Percentiles rank a stretch among this genome's conserved stretches.
phyloP scores from a whole-genome alignment of 441 rosid genomes.

The Adansonia rubrostipa region DNA sequence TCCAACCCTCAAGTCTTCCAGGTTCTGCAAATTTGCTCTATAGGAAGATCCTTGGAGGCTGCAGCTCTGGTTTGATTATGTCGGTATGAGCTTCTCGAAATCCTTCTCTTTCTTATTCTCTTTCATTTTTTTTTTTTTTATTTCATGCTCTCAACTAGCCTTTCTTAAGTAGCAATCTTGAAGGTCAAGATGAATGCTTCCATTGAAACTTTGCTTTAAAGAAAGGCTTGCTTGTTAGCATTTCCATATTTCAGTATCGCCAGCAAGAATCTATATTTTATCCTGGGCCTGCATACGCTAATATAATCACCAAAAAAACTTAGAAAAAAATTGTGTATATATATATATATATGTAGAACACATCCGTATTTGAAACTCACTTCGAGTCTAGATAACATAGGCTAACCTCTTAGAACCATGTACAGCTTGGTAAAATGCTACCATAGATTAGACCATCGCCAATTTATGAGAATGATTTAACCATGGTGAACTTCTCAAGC shows the following conservation, averaged over 20 bases:
- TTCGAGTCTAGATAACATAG: neutral
- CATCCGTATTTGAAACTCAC: neutral
- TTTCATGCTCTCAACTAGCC: neutral
- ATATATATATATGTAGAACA: neutral
- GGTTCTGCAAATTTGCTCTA: neutral
- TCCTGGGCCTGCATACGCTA: no score
- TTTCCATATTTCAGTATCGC: neutral
- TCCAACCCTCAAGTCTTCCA: neutral
- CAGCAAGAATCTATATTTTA: neutral
- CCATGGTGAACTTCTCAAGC: slow-evolving; percentile 5
- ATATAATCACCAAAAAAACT: neutral
- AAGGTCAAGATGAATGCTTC: neutral
- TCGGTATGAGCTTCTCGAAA: slow-evolving; percentile 46
- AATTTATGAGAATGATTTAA: neutral
- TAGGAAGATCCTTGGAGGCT: slow-evolving; percentile 25
- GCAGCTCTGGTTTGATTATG: slow-evolving; percentile 52
- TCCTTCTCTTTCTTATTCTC: neutral
- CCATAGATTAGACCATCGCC: neutral
- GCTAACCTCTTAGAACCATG: neutral
- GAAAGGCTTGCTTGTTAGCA: neutral
- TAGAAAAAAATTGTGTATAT: neutral
- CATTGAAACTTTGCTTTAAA: neutral
- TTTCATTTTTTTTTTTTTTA: slow-evolving; percentile 11
- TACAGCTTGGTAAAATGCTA: neutral
- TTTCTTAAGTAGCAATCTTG: neutral